These are phyloP conservation scores for Phytopythium oedochilum DNA, from an alignment of 352 stramenopile genomes.

Conservation along the genomic window DNA sequence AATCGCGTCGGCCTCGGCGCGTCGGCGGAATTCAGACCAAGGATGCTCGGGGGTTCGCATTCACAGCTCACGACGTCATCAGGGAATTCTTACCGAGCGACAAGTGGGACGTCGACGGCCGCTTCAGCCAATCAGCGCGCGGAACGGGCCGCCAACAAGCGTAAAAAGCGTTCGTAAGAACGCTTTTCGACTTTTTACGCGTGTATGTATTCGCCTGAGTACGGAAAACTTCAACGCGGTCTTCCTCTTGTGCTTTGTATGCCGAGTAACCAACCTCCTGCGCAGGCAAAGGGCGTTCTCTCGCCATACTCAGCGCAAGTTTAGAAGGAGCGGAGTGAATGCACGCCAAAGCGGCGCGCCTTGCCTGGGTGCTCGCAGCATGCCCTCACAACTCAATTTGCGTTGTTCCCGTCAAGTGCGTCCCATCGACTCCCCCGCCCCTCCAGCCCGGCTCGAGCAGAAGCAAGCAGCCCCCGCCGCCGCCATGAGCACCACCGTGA, in stretches of 20 bases:
- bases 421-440: neutral
- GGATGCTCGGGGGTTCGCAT: conserved; percentile 1
- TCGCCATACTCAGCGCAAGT: conserved; percentile 4
- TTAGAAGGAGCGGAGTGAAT: conserved; percentile 2
- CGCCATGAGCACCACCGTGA: conserved; percentile 4
- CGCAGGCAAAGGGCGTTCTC: neutral
- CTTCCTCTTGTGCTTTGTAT: neutral
- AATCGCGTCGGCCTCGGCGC: too few species aligned
- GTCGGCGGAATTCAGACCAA: conserved; percentile 1
- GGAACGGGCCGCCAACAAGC: neutral
- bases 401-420: conserved; percentile 24
- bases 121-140: conserved; percentile 32
- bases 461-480: conserved; percentile 10
- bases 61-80: conserved; percentile 7
- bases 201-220: conserved; percentile 2
- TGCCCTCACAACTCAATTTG: conserved; percentile 32
- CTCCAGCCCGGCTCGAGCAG: neutral
- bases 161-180: conserved; percentile 25
- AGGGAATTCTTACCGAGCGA: conserved; percentile 6
- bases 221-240: conserved; percentile 15
- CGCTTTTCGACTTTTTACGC: neutral
- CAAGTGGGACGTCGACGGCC: conserved; percentile 5
- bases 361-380: neutral
- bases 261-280: neutral
- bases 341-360: conserved; percentile 4